phyloP scores from a whole-genome alignment of 2,329 filamentous ascomycete species.

The Epichloe sp. region DNA sequence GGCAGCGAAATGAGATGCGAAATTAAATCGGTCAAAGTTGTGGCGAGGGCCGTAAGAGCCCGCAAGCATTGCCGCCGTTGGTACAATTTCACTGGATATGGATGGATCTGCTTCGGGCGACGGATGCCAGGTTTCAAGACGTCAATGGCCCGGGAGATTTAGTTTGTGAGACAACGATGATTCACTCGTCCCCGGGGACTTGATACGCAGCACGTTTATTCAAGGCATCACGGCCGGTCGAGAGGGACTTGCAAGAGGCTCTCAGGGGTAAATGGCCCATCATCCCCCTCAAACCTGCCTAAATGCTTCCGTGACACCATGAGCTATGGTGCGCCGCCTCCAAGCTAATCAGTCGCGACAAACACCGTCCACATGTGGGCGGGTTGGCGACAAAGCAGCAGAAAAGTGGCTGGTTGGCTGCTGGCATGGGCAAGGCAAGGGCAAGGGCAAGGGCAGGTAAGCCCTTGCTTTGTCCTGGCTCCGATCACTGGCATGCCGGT shows the following conservation, averaged over 20 bases:
- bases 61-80: background rate
- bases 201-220: background rate
- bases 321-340: too few species aligned
- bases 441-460: background rate
- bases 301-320: too few species aligned
- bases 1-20: conserved; percentile 9
- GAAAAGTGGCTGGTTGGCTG: background rate
- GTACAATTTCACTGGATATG: background rate
- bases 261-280: background rate
- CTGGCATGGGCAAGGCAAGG: too few species aligned
- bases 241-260: background rate
- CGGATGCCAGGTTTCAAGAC: background rate
- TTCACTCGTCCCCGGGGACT: background rate
- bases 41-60: background rate
- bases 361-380: background rate
- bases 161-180: background rate
- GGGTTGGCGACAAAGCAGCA: background rate
- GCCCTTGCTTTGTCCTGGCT: background rate
- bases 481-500: conserved; percentile 4
- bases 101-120: background rate
- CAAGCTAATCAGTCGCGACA: too few species aligned
- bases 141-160: conserved; percentile 2
- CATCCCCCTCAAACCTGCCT: background rate
- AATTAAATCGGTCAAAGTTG: conserved; percentile 6
- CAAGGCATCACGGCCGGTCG: background rate